These are phyloP conservation scores for Hortaea sp. DNA, from an alignment of 2,329 filamentous ascomycete genomes.

Conservation along the genomic window DNA sequence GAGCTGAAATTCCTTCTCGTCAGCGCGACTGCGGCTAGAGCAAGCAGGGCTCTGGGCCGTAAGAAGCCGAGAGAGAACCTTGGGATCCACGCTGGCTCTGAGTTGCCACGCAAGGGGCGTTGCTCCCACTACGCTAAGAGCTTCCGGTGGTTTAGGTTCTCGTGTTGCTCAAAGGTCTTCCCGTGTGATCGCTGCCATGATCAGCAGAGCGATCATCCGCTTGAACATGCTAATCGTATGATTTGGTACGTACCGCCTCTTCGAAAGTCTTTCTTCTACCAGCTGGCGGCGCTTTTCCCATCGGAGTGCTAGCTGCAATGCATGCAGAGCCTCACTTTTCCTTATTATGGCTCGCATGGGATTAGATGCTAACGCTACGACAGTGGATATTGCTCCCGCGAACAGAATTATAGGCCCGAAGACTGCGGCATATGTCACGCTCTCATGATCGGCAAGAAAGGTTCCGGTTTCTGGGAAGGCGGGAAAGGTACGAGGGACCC, in stretches of 20 bases:
- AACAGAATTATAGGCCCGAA: constrained; percentile 69
- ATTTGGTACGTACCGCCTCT: constrained; percentile 44
- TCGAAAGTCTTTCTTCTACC: background rate
- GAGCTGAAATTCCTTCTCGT: constrained; percentile 70
- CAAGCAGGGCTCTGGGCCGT: constrained; percentile 18
- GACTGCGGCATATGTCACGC: constrained; percentile 65
- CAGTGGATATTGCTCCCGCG: constrained; percentile 47
- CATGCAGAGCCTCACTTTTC: too few species aligned
- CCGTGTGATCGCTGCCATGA: constrained; percentile 65
- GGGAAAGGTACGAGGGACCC: constrained; percentile 65
- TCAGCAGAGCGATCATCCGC: constrained; percentile 55
- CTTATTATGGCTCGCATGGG: too few species aligned
- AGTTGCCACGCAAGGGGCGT: constrained; percentile 43
- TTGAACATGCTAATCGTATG: constrained; percentile 78
- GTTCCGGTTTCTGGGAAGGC: constrained; percentile 74
- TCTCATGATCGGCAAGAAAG: constrained; percentile 56
- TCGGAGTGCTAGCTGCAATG: too few species aligned
- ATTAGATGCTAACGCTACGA: too few species aligned
- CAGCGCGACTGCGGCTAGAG: constrained; percentile 37
- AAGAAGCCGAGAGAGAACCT: constrained; percentile 39
- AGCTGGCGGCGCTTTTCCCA: too few species aligned
- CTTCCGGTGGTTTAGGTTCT: constrained; percentile 46
- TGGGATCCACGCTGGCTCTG: constrained; percentile 44
- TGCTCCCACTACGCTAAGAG: constrained; percentile 42
- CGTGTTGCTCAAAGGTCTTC: constrained; percentile 48